Conservation (phyloP, 768 basidiomycete species). For the Lactifluus echinatus region DNA sequence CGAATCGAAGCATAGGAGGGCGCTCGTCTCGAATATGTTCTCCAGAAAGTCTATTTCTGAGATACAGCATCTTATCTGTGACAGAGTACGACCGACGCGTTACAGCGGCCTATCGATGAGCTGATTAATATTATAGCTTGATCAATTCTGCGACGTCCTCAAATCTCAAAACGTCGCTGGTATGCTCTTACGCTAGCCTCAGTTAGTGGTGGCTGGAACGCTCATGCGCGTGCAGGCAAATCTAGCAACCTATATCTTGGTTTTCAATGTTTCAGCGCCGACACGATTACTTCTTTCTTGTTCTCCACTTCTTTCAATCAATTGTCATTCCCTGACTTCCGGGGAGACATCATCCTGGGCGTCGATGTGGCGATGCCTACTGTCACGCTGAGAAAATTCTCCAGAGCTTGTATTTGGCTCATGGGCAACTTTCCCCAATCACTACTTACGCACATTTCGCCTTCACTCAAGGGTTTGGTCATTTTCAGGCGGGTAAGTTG, state of each 20-base stretch:
- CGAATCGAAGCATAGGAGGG: constrained; percentile 28
- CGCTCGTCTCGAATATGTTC: constrained; percentile 31
- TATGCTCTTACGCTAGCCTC: neutral
- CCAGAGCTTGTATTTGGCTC: neutral
- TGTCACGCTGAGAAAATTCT: constrained; percentile 18
- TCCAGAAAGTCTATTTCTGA: constrained; percentile 31
- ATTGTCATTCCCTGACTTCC: constrained; percentile 30
- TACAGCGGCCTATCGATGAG: neutral
- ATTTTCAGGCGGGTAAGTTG: neutral
- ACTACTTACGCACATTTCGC: neutral
- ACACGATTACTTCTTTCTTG: constrained; percentile 37
- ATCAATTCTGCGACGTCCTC: constrained; percentile 24
- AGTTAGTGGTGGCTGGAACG: neutral
- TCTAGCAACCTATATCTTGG: constrained; percentile 34
- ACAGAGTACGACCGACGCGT: constrained; percentile 21
- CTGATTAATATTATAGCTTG: constrained; percentile 24
- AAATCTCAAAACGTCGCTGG: constrained; percentile 2
- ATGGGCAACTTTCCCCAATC: neutral
- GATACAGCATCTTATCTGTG: constrained; percentile 30
- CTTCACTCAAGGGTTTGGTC: neutral
- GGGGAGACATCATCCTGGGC: constrained; percentile 28
- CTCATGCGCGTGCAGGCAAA: neutral
- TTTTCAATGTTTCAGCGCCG: constrained; percentile 35
- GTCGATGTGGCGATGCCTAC: constrained; percentile 27
- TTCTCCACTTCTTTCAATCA: constrained; percentile 30